Percentiles rank a stretch among this genome's conserved stretches.
phyloP scores from a whole-genome alignment of 441 rosid species.

The Adansonia grandidieri region DNA sequence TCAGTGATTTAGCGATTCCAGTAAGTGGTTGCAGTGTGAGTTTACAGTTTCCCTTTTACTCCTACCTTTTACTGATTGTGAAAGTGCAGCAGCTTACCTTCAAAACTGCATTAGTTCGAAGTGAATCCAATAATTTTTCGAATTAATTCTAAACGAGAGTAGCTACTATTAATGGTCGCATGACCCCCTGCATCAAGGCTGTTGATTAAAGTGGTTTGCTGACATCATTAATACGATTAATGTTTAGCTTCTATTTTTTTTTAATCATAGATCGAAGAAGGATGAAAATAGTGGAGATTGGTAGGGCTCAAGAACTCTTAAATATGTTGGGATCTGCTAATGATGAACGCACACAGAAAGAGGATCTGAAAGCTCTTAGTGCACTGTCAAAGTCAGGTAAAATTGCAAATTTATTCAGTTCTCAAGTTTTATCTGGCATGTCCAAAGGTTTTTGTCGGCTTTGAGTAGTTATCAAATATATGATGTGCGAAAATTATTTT shows the following conservation, averaged over 20 bases:
- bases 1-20: background rate
- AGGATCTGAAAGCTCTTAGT: constrained; percentile 78
- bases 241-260: constrained; percentile 27
- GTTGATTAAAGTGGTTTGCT: background rate
- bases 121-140: background rate
- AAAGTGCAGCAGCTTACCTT: background rate
- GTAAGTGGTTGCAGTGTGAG: background rate
- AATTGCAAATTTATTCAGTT: background rate
- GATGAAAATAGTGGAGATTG: constrained; percentile 85
- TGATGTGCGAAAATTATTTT: background rate
- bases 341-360: constrained; percentile 81
- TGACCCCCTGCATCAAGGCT: background rate
- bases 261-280: constrained; percentile 71
- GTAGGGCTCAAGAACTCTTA: constrained; percentile 84
- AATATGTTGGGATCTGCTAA: constrained; percentile 74
- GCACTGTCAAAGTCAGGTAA: constrained; percentile 77
- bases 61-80: background rate
- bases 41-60: background rate
- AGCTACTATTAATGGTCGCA: constrained; percentile 4
- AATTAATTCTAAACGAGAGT: background rate
- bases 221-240: background rate
- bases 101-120: background rate
- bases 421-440: background rate
- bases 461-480: background rate
- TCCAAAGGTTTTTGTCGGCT: background rate